Base-by-base conservation (phyloP, 257 asterid genomes). In the Catharanthus roseus region DNA sequence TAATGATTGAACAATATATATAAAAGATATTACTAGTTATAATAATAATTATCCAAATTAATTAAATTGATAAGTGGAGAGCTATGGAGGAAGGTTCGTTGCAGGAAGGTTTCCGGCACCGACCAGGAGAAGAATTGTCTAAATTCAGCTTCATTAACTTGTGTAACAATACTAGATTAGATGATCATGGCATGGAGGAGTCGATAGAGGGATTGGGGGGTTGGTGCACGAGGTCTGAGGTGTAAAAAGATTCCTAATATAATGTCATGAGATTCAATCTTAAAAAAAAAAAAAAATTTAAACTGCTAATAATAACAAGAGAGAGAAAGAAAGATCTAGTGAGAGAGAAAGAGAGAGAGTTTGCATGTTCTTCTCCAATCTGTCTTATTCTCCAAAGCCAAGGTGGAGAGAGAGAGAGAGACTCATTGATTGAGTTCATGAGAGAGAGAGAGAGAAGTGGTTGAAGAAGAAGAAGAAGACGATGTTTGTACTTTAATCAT, bases 201-300 rank as follows among this genome's bases (percentile, higher is more conserved):
- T n/a, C n/a, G n/a, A n/a, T n/a, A n/a, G n/a, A n/a, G n/a, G n/a
- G n/a, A n/a, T n/a, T n/a, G n/a, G 41, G 23, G n/a, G 60, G 38
- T 23, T 15, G 13, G 58, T 55, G 68, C 78, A 67, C 78, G 78
- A 74, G 73, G 78, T 67, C 53, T 41, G 67, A 33, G 67, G 67
- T 61, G 67, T 61, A 18, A 51, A 73, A 54, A 66, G 63, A 33
- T 38, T 66, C 65, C 67, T 42, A 23, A 21, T 21, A 33, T n/a
- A n/a, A n/a, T n/a, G n/a, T n/a, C n/a, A n/a, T 50, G 23, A 69
- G 54, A 36, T 38, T 38, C 5, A 38, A 38, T 38, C 42, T 38
- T 3, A 3, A 38, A 38, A 6, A 21, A n/a, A n/a, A n/a, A n/a
- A n/a, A n/a, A n/a, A n/a, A n/a, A n/a, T n/a, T n/a, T n/a, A n/a